phyloP scores from a whole-genome alignment of 2,329 filamentous ascomycete genomes.

The Didymella exigua region DNA sequence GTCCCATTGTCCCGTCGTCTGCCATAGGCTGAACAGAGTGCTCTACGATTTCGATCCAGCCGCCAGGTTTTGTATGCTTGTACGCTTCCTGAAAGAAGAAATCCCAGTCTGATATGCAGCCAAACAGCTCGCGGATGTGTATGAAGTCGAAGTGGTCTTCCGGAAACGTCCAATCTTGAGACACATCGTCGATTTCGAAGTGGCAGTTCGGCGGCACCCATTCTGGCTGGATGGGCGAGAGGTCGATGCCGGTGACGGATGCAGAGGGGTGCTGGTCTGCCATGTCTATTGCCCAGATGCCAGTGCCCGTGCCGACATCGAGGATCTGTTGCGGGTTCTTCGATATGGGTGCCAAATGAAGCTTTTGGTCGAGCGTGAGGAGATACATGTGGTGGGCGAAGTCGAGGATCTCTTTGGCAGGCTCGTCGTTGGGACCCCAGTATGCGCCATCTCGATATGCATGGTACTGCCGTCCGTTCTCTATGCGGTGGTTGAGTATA shows the following conservation, averaged over 20 bases:
- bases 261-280: constrained; percentile 39
- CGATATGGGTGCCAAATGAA: constrained; percentile 45
- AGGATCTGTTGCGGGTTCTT: constrained; percentile 36
- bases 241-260: constrained; percentile 52
- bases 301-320: constrained; percentile 46
- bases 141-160: constrained; percentile 51
- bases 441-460: constrained; percentile 46
- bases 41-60: constrained; percentile 53
- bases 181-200: constrained; percentile 57
- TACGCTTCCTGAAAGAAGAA: constrained; percentile 49
- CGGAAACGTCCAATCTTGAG: constrained; percentile 50
- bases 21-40: constrained; percentile 48
- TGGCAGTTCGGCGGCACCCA: constrained; percentile 55
- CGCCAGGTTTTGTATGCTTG: constrained; percentile 48
- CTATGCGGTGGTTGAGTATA: constrained; percentile 45
- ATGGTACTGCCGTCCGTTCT: constrained; percentile 48
- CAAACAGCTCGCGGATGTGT: constrained; percentile 54
- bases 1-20: constrained; percentile 49
- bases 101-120: constrained; percentile 55
- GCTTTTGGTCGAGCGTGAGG: constrained; percentile 41
- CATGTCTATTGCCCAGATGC: constrained; percentile 47
- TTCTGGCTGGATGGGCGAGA: constrained; percentile 57
- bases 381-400: constrained; percentile 51
- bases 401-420: constrained; percentile 52
- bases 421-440: constrained; percentile 53